phyloP scores from a whole-genome alignment of 108 stramenopile genomes.

The Stephanodiscus triporus region DNA sequence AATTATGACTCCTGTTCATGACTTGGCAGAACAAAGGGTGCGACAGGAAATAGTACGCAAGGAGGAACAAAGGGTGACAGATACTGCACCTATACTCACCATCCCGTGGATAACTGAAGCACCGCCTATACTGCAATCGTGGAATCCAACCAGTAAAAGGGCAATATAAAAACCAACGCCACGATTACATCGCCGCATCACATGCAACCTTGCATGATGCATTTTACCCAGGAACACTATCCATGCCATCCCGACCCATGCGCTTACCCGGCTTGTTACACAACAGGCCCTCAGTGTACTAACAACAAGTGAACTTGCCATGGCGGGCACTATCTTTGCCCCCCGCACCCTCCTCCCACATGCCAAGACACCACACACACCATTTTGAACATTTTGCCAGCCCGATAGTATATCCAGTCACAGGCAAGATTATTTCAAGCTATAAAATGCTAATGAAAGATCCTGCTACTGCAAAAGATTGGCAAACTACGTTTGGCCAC shows the following conservation, averaged over 20 bases:
- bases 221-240: background rate
- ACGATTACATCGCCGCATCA: background rate
- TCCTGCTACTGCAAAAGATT: background rate
- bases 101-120: background rate
- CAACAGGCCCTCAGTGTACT: too few relatives aligned
- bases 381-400: background rate
- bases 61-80: background rate
- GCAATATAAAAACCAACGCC: background rate
- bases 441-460: background rate
- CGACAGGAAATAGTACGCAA: background rate
- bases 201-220: too few relatives aligned
- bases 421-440: background rate
- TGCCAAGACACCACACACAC: too few relatives aligned
- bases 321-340: too few relatives aligned
- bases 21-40: background rate
- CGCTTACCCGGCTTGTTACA: too few relatives aligned
- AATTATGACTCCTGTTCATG: too few relatives aligned
- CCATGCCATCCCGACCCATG: background rate
- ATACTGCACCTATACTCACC: background rate
- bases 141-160: background rate
- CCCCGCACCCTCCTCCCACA: too few relatives aligned
- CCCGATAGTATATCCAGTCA: background rate
- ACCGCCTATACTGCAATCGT: background rate
- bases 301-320: background rate
- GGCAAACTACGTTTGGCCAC: background rate